Base-by-base conservation (phyloP, 495 filamentous ascomycete species). In the Lineolata rhizophorae region DNA sequence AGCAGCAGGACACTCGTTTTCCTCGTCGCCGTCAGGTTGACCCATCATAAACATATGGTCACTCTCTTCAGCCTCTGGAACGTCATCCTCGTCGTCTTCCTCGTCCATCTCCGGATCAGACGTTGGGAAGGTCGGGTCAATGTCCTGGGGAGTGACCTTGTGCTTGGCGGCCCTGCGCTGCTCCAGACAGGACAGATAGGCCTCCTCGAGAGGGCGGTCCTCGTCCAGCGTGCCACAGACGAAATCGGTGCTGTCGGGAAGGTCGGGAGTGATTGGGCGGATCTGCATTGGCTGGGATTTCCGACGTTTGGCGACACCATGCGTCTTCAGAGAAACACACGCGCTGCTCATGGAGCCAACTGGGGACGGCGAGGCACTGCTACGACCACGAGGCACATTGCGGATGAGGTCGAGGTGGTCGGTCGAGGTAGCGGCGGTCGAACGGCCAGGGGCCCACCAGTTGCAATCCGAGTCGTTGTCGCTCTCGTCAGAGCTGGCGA, bases 201-300 rank as follows among this genome's bases (percentile, higher is more conserved):
- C 84, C 37, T 78, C 76, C 48, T 97, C 87, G 24, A 95, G 52
- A n/a, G 80, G 76, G 31, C 80, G 73, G 48, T 97, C 87, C 48
- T 97, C 87, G 44, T 95, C 87, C 12, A 97, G 58, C 10, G 87
- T 97, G 30, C 87, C 87, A 46, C 87, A 93, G 16, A 97, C 87
- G 46, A 97, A 97, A 50, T 95, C 90, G 24, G 83, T 93, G 52
- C 82, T 91, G 52, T 97, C 87, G 6, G 87, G 87, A 5, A 95
- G 56, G 36, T 91, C 79, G 8, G 81, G 80, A 1, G 78, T 81
- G 10, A 62, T 62, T 28, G 76, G 63, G 20, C 73, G 76, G 45
- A 80, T 72, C 36, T 64, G 64, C 28, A 66, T 55, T 16, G 50
- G 48, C 44, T 57, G 31, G 42, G 57, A 36, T 47, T 54, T 35